These are phyloP conservation scores for Lipomyces lipofer DNA, from an alignment of 805 yeast species.

Conservation along the genomic window DNA sequence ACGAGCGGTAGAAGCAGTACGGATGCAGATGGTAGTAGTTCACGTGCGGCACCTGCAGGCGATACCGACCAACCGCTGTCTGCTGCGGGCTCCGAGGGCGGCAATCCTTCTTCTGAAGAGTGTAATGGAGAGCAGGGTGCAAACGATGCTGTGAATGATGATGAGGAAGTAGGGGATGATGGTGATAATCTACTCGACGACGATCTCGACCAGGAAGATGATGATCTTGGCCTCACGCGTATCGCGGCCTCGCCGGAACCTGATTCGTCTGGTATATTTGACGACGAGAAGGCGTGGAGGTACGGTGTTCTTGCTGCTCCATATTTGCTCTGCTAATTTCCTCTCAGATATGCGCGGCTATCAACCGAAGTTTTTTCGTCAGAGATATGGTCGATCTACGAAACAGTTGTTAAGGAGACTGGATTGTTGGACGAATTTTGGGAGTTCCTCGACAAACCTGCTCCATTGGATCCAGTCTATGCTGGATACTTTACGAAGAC, in stretches of 20 bases:
- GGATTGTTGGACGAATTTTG: constrained; percentile 70
- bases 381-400: constrained; percentile 92
- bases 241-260: constrained; percentile 31
- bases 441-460: constrained; percentile 69
- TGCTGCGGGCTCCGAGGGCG: background rate
- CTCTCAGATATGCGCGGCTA: constrained; percentile 50
- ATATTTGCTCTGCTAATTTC: background rate
- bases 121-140: background rate
- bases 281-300: constrained; percentile 37
- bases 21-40: background rate
- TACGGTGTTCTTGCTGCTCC: too few species aligned
- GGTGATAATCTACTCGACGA: constrained; percentile 32
- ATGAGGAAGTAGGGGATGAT: constrained; percentile 23
- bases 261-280: constrained; percentile 29
- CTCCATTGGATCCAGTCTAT: constrained; percentile 68
- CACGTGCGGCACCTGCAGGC: background rate
- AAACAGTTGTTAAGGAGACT: constrained; percentile 77
- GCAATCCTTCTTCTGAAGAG: background rate
- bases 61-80: background rate
- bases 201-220: constrained; percentile 15
- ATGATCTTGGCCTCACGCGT: constrained; percentile 31
- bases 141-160: constrained; percentile 8
- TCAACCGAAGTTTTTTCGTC: constrained; percentile 89
- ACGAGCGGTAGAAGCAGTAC: constrained; percentile 1
- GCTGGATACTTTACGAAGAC: constrained; percentile 91